Evolutionary conservation across 75 land plant species (phyloP).

Genomic region (Cryptomeria japonica): DNA sequence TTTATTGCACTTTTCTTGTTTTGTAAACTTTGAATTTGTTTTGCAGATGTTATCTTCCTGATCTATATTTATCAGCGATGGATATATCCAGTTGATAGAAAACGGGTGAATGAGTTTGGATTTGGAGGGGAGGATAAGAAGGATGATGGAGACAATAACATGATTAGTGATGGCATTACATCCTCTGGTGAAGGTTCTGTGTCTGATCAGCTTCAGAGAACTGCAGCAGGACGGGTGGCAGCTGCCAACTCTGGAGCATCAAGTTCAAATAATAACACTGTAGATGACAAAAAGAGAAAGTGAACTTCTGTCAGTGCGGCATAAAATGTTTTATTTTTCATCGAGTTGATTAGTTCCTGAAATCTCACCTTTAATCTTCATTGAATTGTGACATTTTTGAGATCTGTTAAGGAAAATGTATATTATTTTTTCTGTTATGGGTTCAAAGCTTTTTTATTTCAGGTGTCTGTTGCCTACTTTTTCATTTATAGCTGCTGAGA

Average conservation of each 20-base stretch:
- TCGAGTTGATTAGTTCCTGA: neutral
- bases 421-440: neutral
- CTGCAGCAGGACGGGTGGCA: constrained; percentile 9
- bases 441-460: neutral
- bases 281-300: constrained; percentile 10
- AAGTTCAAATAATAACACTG: constrained; percentile 6
- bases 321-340: neutral
- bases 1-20: neutral
- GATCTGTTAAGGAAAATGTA: constrained; percentile 9
- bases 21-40: neutral
- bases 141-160: neutral
- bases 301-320: constrained; percentile 1
- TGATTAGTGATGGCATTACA: neutral
- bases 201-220: constrained; percentile 4
- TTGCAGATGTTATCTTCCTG: constrained; percentile 89
- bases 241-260: neutral
- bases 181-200: neutral
- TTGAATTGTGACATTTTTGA: neutral
- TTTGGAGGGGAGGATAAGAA: constrained; percentile 83
- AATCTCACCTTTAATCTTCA: neutral
- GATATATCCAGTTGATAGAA: constrained; percentile 91
- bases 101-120: constrained; percentile 94
- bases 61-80: constrained; percentile 95
- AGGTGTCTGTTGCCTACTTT: neutral
- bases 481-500: neutral